Evolutionary conservation across 441 rosid genomes (phyloP).

Genomic region (Raphanus hybrid): DNA sequence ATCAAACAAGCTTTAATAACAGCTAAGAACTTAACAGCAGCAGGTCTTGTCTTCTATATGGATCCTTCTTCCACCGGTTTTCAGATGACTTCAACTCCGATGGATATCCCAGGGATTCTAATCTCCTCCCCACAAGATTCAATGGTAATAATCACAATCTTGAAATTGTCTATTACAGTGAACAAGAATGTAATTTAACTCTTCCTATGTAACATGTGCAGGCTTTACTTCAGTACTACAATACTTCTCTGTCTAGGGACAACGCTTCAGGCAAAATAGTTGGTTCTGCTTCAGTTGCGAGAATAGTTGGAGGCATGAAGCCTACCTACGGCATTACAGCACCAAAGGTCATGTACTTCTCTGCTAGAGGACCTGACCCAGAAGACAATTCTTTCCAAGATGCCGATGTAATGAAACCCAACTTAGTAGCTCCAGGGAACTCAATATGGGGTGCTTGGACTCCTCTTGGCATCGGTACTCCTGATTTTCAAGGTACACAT

Average conservation of each 20-base stretch:
- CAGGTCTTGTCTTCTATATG: slow-evolving; percentile 86
- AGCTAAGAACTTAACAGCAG: slow-evolving; percentile 84
- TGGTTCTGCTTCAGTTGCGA: slow-evolving; percentile 69
- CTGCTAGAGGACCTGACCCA: slow-evolving; percentile 99
- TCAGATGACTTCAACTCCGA: slow-evolving; percentile 87
- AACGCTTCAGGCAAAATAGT: slow-evolving; percentile 50
- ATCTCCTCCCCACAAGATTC: slow-evolving; percentile 87
- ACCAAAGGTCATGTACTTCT: slow-evolving; percentile 77
- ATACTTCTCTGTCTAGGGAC: slow-evolving; percentile 73
- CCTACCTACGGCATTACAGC: slow-evolving; percentile 73
- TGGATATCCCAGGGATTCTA: slow-evolving; percentile 86
- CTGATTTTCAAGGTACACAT: slow-evolving; percentile 68
- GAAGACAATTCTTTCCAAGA: slow-evolving; percentile 67
- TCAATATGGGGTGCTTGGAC: slow-evolving; percentile 99
- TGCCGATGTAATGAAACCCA: slow-evolving; percentile 93
- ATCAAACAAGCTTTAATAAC: slow-evolving; percentile 73
- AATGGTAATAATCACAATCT: slow-evolving; percentile 55
- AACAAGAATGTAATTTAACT: slow-evolving; percentile 13
- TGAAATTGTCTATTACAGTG: slow-evolving; percentile 1
- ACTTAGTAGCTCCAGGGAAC: slow-evolving; percentile 90
- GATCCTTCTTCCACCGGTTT: slow-evolving; percentile 88
- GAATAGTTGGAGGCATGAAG: slow-evolving; percentile 77
- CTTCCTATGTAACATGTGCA: slow-evolving; percentile 40
- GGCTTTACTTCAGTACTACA: slow-evolving; percentile 84
- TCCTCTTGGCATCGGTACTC: slow-evolving; percentile 78